These are phyloP conservation scores for Fraxinus anomala DNA, from an alignment of 257 asterid genomes.

Conservation along the genomic window DNA sequence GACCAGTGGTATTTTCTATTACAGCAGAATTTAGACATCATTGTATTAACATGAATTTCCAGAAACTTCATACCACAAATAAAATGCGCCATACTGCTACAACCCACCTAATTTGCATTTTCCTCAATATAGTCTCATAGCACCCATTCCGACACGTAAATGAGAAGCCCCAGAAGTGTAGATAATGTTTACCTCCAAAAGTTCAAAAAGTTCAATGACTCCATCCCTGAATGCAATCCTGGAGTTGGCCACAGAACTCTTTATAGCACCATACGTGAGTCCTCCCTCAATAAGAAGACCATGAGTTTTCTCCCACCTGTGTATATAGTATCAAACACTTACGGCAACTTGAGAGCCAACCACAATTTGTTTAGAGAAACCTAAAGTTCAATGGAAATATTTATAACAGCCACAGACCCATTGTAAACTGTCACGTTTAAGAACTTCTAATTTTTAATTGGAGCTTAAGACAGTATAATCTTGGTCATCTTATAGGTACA, in stretches of 20 bases:
- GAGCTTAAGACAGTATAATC: not conserved
- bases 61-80: not conserved
- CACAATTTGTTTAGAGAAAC: conserved; percentile 7
- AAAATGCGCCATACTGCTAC: not conserved
- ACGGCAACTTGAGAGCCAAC: conserved; percentile 17
- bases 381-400: conserved; percentile 13
- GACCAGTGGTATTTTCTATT: not conserved
- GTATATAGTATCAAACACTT: conserved; percentile 27
- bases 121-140: conserved; percentile 14
- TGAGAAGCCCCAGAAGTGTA: conserved; percentile 12
- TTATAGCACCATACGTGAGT: conserved; percentile 61
- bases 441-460: conserved; percentile 20
- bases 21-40: not conserved
- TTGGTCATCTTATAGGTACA: conserved; percentile 11
- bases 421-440: not conserved
- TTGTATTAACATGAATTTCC: conserved; percentile 1
- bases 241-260: conserved; percentile 71
- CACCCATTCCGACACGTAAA: conserved; percentile 26
- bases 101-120: conserved; percentile 10
- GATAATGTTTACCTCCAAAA: conserved; percentile 65
- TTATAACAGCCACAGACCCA: not conserved
- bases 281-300: conserved; percentile 93
- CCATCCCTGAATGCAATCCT: conserved; percentile 81
- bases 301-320: conserved; percentile 95
- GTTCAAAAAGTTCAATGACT: conserved; percentile 80